These are phyloP conservation scores for Acer negundo DNA, from an alignment of 345 rosid species.

Conservation along the genomic window DNA sequence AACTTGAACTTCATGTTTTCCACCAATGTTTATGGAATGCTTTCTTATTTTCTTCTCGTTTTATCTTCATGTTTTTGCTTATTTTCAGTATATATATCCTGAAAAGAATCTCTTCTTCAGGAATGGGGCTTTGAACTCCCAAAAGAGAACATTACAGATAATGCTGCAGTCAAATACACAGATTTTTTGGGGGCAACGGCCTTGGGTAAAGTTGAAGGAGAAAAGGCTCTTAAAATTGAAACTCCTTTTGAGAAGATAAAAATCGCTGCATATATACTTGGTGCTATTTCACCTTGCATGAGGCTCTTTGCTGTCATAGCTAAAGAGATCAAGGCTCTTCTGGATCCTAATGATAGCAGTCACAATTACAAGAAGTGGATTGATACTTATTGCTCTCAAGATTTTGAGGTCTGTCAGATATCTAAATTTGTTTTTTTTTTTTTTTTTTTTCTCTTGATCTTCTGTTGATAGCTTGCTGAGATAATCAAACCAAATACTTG, in stretches of 20 bases:
- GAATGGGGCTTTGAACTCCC: slow-evolving; percentile 53
- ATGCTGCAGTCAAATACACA: slow-evolving; percentile 40
- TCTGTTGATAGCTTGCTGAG: slow-evolving; percentile 13
- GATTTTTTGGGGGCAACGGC: slow-evolving; percentile 57
- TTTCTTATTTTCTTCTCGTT: not conserved
- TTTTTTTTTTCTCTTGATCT: not conserved
- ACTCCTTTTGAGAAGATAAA: slow-evolving; percentile 64
- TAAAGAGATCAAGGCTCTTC: slow-evolving; percentile 44
- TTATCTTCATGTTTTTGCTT: slow-evolving; percentile 9
- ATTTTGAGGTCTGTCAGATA: slow-evolving; percentile 41
- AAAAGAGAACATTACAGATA: slow-evolving; percentile 25
- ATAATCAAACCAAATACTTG: slow-evolving; percentile 5
- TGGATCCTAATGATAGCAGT: slow-evolving; percentile 34
- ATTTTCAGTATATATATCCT: slow-evolving; percentile 7
- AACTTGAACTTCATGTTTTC: not conserved
- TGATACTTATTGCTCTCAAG: slow-evolving; percentile 42
- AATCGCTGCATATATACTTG: slow-evolving; percentile 59
- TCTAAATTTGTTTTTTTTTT: slow-evolving; percentile 5
- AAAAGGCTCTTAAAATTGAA: slow-evolving; percentile 45
- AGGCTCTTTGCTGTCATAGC: slow-evolving; percentile 43
- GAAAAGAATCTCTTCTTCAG: slow-evolving; percentile 31
- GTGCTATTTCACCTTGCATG: slow-evolving; percentile 59
- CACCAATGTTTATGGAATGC: no score
- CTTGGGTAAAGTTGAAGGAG: slow-evolving; percentile 57
- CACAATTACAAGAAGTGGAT: slow-evolving; percentile 66